Evolutionary conservation across 208 protist species (phyloP), one percentile per base, ranked within the genome.

Genomic region (Eutreptiella sp.): DNA sequence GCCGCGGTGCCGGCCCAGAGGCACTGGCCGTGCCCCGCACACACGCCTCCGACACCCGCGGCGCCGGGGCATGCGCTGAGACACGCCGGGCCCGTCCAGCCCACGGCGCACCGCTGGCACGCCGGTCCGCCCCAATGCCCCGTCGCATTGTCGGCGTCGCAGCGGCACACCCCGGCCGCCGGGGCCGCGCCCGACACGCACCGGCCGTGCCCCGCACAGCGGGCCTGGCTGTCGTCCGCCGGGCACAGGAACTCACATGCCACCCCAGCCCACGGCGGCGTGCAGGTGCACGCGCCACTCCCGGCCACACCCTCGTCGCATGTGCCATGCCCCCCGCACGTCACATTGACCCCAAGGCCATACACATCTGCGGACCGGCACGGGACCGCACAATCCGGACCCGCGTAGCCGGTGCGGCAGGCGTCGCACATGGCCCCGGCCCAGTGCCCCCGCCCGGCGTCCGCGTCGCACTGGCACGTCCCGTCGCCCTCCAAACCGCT

Each of bases 81-180:
- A 24, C 43, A 48, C 43, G 9, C 7, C 43, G 9, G 19, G 21
- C 43, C 43, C 19, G 43, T n/a, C 19, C 14, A 27, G 21, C 23
- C 19, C 43, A 24, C 9, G 19, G 43, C 43, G n/a, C 43, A 48
- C 9, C 43, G 43, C 19, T 48, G 19, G 43, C 43, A 48, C 43
- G 43, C 43, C 9, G 43, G 19, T 16, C 43, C 43, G 43, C 21
- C 26, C 21, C 16, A 48, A 23, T 29, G 23, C 21, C 43, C 43
- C 19, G 9, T 11, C 43, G 5, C 26, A 7, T n/a, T 24, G n/a
- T 5, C 9, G 43, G 43, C 43, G 9, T 48, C 16, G n/a, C 43
- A 48, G 19, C 16, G 9, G n/a, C 43, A 48, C 19, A 23, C 43
- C 19, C 43, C 43, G 43, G 43, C 26, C 43, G 9, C 16, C n/a